phyloP scores from a whole-genome alignment of 345 rosid genomes.

The Euclidium syriacum region DNA sequence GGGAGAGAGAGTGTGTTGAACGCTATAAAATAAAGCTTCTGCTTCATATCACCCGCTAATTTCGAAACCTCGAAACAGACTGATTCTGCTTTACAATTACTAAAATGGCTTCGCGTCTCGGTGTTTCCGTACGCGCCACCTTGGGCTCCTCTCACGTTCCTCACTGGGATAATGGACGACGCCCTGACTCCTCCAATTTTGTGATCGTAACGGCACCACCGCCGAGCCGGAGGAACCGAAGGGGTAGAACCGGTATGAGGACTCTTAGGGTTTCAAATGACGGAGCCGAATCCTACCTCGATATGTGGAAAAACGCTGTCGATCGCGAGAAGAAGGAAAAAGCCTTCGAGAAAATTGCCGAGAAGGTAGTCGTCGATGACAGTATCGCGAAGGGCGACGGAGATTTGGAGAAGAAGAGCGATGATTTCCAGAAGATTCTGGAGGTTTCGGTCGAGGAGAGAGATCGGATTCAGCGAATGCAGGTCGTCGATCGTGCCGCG shows the following conservation, averaged over 20 bases:
- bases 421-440: slow-evolving; percentile 66
- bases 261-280: slow-evolving; percentile 40
- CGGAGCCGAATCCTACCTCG: slow-evolving; percentile 54
- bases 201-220: slow-evolving; percentile 1
- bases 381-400: slow-evolving; percentile 2
- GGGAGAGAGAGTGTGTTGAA: background rate
- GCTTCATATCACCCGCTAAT: background rate
- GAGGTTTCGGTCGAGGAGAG: slow-evolving; percentile 68
- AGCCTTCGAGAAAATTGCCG: slow-evolving; percentile 54
- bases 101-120: slow-evolving; percentile 40
- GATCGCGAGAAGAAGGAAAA: slow-evolving; percentile 64
- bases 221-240: background rate
- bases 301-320: slow-evolving; percentile 78
- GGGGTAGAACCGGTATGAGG: slow-evolving; percentile 8
- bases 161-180: background rate
- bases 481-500: slow-evolving; percentile 81
- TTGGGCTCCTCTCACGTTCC: slow-evolving; percentile 19
- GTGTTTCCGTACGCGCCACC: slow-evolving; percentile 37
- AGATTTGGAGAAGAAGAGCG: slow-evolving; percentile 62
- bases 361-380: slow-evolving; percentile 12
- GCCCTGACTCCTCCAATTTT: background rate
- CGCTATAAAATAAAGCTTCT: background rate
- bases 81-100: background rate
- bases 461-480: slow-evolving; percentile 72
- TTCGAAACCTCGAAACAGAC: background rate